Conservation (phyloP, 1,284 basidiomycete genomes). For the Leccinum subspadiceum region DNA sequence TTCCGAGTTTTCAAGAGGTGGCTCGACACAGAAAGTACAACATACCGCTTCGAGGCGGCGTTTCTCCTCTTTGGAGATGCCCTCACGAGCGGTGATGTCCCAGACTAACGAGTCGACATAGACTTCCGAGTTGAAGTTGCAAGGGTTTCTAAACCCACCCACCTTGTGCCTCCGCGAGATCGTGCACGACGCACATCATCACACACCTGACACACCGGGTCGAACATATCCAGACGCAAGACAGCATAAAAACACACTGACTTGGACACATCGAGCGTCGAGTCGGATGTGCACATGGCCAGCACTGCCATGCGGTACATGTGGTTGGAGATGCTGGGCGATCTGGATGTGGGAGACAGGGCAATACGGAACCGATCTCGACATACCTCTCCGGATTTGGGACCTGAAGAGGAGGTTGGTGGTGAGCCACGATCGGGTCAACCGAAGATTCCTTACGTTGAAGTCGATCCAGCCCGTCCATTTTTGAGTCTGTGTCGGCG, state of each 20-base stretch:
- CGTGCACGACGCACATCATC: conserved; percentile 89
- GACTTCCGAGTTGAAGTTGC: conserved; percentile 2
- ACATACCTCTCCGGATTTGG: conserved; percentile 75
- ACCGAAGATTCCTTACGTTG: conserved; percentile 47
- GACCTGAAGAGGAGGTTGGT: conserved; percentile 46
- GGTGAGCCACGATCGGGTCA: conserved; percentile 8
- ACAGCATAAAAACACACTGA: conserved; percentile 30
- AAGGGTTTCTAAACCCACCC: background rate
- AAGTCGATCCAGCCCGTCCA: conserved; percentile 48
- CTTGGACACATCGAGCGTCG: conserved; percentile 76
- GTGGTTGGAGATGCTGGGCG: conserved; percentile 76
- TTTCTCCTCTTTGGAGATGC: conserved; percentile 83
- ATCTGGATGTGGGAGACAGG: background rate
- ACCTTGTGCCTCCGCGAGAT: conserved; percentile 94
- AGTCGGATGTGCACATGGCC: conserved; percentile 35
- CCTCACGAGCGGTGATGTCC: conserved; percentile 90
- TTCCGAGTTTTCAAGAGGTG: background rate
- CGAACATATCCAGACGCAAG: background rate
- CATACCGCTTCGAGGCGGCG: conserved; percentile 66
- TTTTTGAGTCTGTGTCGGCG: conserved; percentile 16
- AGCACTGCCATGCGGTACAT: too few species aligned
- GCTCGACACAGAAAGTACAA: background rate
- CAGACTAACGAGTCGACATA: conserved; percentile 57
- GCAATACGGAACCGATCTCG: background rate
- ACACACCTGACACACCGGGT: conserved; percentile 61